Percentiles rank a stretch among this genome's conserved stretches.
Conservation (phyloP, 305 asterid species). For the Fraxinus ornus region DNA sequence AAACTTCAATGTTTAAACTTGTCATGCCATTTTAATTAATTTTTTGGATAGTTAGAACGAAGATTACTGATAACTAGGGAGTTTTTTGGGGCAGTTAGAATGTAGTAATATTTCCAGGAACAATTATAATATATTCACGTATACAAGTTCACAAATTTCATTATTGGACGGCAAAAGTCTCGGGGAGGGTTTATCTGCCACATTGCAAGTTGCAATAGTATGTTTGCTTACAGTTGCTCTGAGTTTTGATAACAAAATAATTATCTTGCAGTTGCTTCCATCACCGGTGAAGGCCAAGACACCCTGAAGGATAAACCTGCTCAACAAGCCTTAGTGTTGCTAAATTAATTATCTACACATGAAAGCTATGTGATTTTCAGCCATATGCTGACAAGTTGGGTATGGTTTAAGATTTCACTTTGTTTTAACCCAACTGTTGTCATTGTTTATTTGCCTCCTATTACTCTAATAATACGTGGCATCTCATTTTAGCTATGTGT, state of each 20-base stretch:
- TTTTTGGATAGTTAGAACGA: background rate
- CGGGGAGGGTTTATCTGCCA: background rate
- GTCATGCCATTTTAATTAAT: background rate
- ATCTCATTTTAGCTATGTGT: background rate
- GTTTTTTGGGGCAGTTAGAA: background rate
- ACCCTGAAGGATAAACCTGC: slow-evolving; percentile 39
- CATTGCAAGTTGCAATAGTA: background rate
- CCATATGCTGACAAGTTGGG: slow-evolving; percentile 8
- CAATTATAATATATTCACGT: background rate
- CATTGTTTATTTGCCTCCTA: slow-evolving; percentile 20
- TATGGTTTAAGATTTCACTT: slow-evolving; percentile 9
- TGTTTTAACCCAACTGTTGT: slow-evolving; percentile 4
- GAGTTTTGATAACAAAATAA: background rate
- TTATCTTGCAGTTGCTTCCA: slow-evolving; percentile 71
- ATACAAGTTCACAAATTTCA: background rate
- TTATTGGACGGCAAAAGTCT: background rate
- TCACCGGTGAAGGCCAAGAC: slow-evolving; percentile 68
- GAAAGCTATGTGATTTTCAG: slow-evolving; percentile 20
- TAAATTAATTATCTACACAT: slow-evolving; percentile 15
- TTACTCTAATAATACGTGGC: slow-evolving; percentile 13
- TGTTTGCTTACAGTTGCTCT: background rate
- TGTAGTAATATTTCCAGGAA: background rate
- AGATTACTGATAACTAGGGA: background rate
- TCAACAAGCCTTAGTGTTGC: slow-evolving; percentile 9
- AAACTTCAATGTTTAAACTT: background rate